Evolutionary conservation across 2,329 filamentous ascomycete species (phyloP), one percentile per base, ranked within the genome.

Genomic region (Aspergillus texensis): DNA sequence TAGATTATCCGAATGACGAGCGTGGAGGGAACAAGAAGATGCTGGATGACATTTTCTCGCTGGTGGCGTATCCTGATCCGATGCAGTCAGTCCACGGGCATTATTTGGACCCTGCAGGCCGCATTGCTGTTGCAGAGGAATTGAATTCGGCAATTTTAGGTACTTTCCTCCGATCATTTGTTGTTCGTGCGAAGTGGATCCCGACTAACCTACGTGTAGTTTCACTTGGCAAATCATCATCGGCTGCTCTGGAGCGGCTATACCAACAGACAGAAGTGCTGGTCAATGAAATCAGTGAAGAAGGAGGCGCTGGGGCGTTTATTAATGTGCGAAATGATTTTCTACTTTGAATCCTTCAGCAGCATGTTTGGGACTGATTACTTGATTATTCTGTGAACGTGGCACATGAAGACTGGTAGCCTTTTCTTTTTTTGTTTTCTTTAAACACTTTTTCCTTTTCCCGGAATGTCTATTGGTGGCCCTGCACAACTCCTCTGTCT

Each of bases 141-240:
- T 83, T 99, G 62, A 98, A 98, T 78, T 92, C 92, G 65, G 94
- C 93, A 54, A 97, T 99, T 71, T 78, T 99, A 64, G 88, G 93
- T 96, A 82, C 81, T 89, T 63, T 62, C 26, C 21, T 41, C 32
- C 57, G 43, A 63, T 30, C 57, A 55, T 58, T 50, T 63, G 28
- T 26, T 36, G n/a, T 62, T 57, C 16, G 12, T 16, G 28, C 21
- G n/a, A 46, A 41, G 3, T 48, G 46, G 12, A 41, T 39, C 32
- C 39, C 21, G 41, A 28, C 64, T 70, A 62, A 70, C 39, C 4
- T 10, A 8, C 24, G n/a, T 39, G 52, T 71, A 97, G 94, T 93
- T 48, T 96, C 92, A 0, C 84, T 97, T 3, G 95, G 95, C 57
- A 96, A 96, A 79, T 94, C 93, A 0, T 93, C 92, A 3, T 89